Evolutionary conservation across 2,329 filamentous ascomycete species (phyloP), one percentile per base, ranked within the genome.

Genomic region (Botryotinia narcissicola): DNA sequence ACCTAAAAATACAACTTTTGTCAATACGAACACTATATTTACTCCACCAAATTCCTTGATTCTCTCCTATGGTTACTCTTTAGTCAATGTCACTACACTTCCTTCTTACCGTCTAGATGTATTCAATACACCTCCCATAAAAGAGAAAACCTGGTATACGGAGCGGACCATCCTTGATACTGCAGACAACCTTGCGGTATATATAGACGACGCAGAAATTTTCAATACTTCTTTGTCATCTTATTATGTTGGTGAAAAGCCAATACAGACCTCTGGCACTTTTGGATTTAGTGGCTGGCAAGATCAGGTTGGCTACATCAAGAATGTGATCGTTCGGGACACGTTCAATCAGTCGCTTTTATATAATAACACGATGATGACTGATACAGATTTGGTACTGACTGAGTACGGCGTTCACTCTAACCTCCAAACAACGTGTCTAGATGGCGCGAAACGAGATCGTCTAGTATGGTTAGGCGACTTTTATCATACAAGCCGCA

Each of bases 401-500:
- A 78, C 73, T 0, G 84, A 85, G 62, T 85, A 84, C 54, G 80
- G 81, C 7, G 80, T 83, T 0, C 78, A 79, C 3, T 74, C 76
- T 1, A 82, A 84, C 37, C 73, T 78, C 2, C 76, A 77, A 8
- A 81, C 81, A 3, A 80, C 84, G 14, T 85, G 84, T 62, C 77
- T 84, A 1, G 83, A 85, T 73, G 83, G 83, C 4, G 80, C 81
- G 0, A 85, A 84, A 74, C 78, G 84, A 9, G 83, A 85, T 73
- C 79, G 83, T 0, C 77, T 84, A 1, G 79, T 84, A 8, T 85
- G 83, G 83, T 79, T 81, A 4, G 83, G 84, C 8, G 83, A 85
- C 73, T 84, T 84, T 71, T 82, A 82, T 59, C 83, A 85, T 75
- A 84, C 84, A 0, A 77, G 80, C 1, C 79, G 81, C 18, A 80